Conservation (phyloP, 495 filamentous ascomycete species). For the Penicillium coprophilum region DNA sequence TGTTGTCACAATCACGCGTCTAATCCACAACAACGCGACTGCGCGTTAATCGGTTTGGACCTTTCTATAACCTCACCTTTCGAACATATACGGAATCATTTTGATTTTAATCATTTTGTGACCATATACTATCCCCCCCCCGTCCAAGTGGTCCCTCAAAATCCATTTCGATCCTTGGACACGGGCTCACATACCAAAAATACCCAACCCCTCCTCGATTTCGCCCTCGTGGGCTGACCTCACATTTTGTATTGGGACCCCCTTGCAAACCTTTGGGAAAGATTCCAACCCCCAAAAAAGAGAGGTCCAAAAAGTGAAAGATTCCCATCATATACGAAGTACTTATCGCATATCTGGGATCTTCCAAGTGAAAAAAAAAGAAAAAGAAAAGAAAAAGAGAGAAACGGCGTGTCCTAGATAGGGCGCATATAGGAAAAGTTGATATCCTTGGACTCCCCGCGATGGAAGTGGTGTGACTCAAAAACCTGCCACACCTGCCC, state of each 20-base stretch:
- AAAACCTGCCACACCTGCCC: constrained; percentile 8
- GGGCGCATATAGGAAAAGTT: not conserved
- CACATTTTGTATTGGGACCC: constrained; percentile 21
- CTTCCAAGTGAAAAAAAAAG: constrained; percentile 3
- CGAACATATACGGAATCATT: too few species aligned
- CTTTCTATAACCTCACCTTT: not conserved
- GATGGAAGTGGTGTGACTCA: constrained; percentile 7
- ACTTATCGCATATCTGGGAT: too few species aligned
- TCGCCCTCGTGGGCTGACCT: constrained; percentile 24
- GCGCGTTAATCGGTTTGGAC: constrained; percentile 26
- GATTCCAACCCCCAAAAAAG: not conserved
- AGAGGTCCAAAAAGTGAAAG: not conserved
- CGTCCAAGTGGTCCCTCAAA: constrained; percentile 5
- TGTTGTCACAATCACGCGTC: constrained; percentile 35
- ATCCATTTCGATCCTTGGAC: not conserved
- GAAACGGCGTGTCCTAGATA: too few species aligned
- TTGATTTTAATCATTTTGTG: too few species aligned
- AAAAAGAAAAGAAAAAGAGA: too few species aligned
- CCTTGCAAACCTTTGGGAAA: constrained; percentile 27
- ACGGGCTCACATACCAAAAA: constrained; percentile 1
- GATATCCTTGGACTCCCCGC: constrained; percentile 7
- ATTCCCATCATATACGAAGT: too few species aligned
- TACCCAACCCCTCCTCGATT: constrained; percentile 9
- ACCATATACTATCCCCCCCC: constrained; percentile 15
- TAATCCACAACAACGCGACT: constrained; percentile 35